Evolutionary conservation across 108 stramenopile genomes (phyloP), one percentile per base, ranked within the genome.

Genomic region (Cyclotella atomus): DNA sequence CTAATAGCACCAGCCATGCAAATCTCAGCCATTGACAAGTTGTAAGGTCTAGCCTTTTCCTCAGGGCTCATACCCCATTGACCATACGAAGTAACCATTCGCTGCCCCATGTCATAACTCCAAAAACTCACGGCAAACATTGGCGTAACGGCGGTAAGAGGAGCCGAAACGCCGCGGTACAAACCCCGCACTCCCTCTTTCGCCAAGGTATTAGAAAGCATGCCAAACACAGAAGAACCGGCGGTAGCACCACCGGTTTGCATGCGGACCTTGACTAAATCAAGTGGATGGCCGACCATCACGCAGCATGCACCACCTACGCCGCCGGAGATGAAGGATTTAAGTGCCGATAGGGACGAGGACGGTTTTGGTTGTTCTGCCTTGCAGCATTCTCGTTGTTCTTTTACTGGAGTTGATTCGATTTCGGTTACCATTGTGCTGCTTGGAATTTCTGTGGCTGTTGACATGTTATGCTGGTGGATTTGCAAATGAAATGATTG

Each of bases 121-220:
- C 93, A 97, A 80, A 97, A 97, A 56, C 78, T 86, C 8, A 93
- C 67, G n/a, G 96, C 96, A 70, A 95, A 97, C 41, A 93, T 95
- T 27, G 96, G 96, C 36, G 93, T 82, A 10, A 96, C 91, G 12
- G 95, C 96, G 16, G 90, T 75, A 27, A 96, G 66, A 9, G 96
- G 96, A 9, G 95, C 94, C 2, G 91, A 81, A 9, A 96, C 88
- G 17, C 96, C 96, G 15, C 91, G 82, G 54, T 95, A 97, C 21
- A 97, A 74, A 5, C 96, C 96, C 15, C 77, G 59, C 17, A 91
- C 53, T 17, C 95, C 95, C 55, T 95, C 92, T 21, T 73, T 69
- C 20, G 63, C 79, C 20, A 95, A 65, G 1, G 91, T 92, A 38
- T 80, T 75, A 17, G 79, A 85, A 17, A 94, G 67, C 84, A 85